Percentiles rank a stretch among this genome's conserved stretches.
Conservation (phyloP, 176 grass and related monocot species). For the Lolium rigidum region DNA sequence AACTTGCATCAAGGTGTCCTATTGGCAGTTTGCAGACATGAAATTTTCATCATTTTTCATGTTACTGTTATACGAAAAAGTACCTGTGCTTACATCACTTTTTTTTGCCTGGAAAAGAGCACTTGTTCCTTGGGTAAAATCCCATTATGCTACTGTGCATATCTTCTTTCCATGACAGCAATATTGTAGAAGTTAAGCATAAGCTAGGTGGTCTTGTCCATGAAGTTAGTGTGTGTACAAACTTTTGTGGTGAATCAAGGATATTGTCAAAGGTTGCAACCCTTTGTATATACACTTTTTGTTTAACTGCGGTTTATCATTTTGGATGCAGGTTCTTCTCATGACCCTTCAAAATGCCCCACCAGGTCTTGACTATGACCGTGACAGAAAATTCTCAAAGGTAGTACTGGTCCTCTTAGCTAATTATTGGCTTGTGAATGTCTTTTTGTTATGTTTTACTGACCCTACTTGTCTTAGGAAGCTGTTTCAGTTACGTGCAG, state of each 20-base stretch:
- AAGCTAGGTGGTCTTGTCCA: background rate
- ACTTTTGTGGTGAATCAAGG: conserved; percentile 18
- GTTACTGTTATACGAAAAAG: background rate
- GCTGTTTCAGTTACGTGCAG: no score
- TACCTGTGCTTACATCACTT: background rate
- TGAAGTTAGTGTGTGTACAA: conserved; percentile 17
- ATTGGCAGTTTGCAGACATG: conserved; percentile 34
- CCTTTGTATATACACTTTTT: background rate
- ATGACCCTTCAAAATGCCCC: conserved; percentile 90
- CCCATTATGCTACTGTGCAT: background rate
- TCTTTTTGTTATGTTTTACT: no score
- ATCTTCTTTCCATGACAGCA: conserved; percentile 1
- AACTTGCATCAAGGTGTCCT: conserved; percentile 4
- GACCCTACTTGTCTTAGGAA: no score
- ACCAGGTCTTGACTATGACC: conserved; percentile 85
- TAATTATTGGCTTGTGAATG: no score
- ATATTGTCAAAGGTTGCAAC: conserved; percentile 7
- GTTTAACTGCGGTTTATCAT: background rate
- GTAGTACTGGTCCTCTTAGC: no score
- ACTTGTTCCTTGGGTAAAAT: conserved; percentile 14
- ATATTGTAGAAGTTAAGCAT: conserved; percentile 15
- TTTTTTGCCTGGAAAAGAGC: background rate
- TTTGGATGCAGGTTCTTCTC: conserved; percentile 65
- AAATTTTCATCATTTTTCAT: conserved; percentile 7
- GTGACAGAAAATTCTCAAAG: conserved; percentile 83